Evolutionary conservation across 805 yeast species (phyloP).

Genomic region (Priceomyces fermenticarens): DNA sequence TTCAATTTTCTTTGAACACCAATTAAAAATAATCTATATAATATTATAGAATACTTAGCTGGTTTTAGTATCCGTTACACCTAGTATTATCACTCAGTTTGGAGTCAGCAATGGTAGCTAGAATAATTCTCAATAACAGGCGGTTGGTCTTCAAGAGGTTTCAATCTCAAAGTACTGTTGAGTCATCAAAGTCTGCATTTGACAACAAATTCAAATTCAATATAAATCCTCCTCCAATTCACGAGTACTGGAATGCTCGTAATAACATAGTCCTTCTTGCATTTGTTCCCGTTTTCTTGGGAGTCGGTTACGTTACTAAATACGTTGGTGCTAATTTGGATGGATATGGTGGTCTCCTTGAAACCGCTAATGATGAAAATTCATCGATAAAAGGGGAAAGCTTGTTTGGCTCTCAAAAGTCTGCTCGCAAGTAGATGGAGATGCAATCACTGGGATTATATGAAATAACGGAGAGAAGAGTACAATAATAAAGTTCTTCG

Average conservation of each 20-base stretch:
- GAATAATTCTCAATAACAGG: slow-evolving; percentile 15
- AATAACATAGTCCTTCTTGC: slow-evolving; percentile 36
- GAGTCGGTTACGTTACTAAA: slow-evolving; percentile 33
- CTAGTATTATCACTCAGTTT: not conserved
- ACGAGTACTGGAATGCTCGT: slow-evolving; percentile 42
- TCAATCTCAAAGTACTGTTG: slow-evolving; percentile 21
- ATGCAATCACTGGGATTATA: too few relatives aligned
- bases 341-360: slow-evolving; percentile 30
- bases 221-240: slow-evolving; percentile 43
- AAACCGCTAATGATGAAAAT: slow-evolving; percentile 34
- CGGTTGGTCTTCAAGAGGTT: slow-evolving; percentile 23
- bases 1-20: not conserved
- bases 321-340: slow-evolving; percentile 23
- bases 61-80: too few relatives aligned
- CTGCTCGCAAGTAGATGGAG: not conserved
- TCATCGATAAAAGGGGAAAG: slow-evolving; percentile 36
- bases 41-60: not conserved
- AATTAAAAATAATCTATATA: not conserved
- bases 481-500: too few relatives aligned
- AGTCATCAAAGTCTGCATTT: slow-evolving; percentile 27
- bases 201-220: slow-evolving; percentile 41
- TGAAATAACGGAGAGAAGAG: too few relatives aligned
- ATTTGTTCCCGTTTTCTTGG: slow-evolving; percentile 34
- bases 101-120: slow-evolving; percentile 21
- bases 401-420: slow-evolving; percentile 36